Conservation (phyloP, 306 rosid genomes). For the Cicer judaicum region DNA sequence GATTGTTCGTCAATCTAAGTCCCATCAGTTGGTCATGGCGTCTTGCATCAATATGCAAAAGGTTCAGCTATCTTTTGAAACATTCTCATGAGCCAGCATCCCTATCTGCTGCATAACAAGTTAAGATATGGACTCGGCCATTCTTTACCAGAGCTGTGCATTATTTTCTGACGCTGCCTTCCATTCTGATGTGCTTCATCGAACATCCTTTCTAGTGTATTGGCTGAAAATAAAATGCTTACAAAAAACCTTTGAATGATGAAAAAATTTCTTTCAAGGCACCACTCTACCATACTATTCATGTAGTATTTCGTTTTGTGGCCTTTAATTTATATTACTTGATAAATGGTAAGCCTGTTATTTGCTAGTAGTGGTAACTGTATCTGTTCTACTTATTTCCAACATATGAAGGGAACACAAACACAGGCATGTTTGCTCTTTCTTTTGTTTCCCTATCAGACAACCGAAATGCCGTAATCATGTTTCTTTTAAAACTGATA, state of each 20-base stretch:
- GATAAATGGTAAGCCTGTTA: slow-evolving; percentile 17
- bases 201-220: slow-evolving; percentile 8
- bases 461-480: slow-evolving; percentile 23
- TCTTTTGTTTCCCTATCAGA: slow-evolving; percentile 2
- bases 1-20: neutral
- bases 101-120: slow-evolving; percentile 13
- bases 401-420: slow-evolving; percentile 24
- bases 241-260: neutral
- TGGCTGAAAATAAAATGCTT: neutral
- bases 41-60: slow-evolving; percentile 16
- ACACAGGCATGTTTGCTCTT: neutral
- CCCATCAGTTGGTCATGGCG: neutral
- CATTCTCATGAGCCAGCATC: slow-evolving; percentile 24
- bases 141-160: slow-evolving; percentile 11
- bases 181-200: neutral
- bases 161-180: neutral
- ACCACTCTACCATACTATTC: neutral
- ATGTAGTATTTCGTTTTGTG: slow-evolving; percentile 28
- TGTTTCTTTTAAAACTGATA: slow-evolving; percentile 39
- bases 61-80: slow-evolving; percentile 3
- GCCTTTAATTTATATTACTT: slow-evolving; percentile 32
- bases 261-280: neutral
- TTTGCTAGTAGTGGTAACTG: neutral
- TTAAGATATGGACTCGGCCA: slow-evolving; percentile 13
- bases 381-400: slow-evolving; percentile 10